Evolutionary conservation across 2,329 filamentous ascomycete species (phyloP), one percentile per base, ranked within the genome.

Genomic region (Penicillium sp.): DNA sequence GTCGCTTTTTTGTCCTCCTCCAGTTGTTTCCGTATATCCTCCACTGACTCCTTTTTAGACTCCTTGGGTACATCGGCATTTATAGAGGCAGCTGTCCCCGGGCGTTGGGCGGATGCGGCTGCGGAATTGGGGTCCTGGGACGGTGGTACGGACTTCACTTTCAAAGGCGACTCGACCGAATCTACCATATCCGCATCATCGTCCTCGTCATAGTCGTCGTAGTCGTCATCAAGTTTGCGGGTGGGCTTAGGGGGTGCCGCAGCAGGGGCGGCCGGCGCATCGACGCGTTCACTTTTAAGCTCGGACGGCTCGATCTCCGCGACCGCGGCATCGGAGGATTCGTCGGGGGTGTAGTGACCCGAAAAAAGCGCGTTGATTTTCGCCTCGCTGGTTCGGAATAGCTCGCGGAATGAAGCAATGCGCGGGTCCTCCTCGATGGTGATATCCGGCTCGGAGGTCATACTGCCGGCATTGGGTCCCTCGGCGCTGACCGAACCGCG

Each of bases 1-100:
- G 90, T 92, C 27, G 89, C 90, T 72, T 88, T 92, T 71, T 94
- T 94, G 64, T 91, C 90, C 69, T 96, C 90, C 73, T 97, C 92
- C 60, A 97, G 77, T 73, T 92, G 90, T 76, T 96, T 96, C 69
- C 94, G 90, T 73, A 91, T 89, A 79, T 96, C 90, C 70, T 96
- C 92, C 7, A 88, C 86, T 23, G 86, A 84, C 72, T 90, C 85
- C 79, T 75, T 84, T 77, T 66, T 84, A 71, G 48, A 27, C 46
- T 79, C 68, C 64, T 84, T 85, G 41, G 82, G 77, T 53, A 82
- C 86, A 53, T 83, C 85, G 59, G 79, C 85, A 61, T 82, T 88
- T 63, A 79, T 82, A 61, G 81, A 82, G 53, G 81, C 86, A 67
- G 84, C 84, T 60, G 84, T 85, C 57, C 81, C 86, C 55, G 82